Conservation (phyloP, 2,329 filamentous ascomycete species). For the Cladorrhinum sp. region DNA sequence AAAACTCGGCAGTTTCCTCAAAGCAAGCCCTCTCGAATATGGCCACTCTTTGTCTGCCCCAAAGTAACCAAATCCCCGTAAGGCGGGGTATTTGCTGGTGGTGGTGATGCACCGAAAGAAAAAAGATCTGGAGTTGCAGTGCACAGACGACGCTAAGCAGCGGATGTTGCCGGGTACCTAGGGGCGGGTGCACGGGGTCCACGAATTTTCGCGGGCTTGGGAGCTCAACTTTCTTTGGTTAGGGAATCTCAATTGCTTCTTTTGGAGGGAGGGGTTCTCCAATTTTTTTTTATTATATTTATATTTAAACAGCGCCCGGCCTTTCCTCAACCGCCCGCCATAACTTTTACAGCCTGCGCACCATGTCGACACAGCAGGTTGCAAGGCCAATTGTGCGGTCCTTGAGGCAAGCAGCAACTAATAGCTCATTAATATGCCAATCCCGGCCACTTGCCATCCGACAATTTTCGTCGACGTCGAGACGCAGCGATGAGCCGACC, state of each 20-base stretch:
- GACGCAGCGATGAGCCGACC: conserved; percentile 36
- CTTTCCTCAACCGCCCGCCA: neutral
- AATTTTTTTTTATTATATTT: conserved; percentile 4
- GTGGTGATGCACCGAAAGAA: conserved; percentile 10
- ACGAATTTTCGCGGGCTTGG: conserved; percentile 21
- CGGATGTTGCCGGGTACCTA: conserved; percentile 18
- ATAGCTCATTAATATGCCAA: conserved; percentile 30
- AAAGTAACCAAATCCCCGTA: neutral
- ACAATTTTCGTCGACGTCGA: conserved; percentile 36
- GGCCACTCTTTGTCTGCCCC: conserved; percentile 2
- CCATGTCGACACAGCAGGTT: conserved; percentile 60
- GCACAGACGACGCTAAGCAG: conserved; percentile 21
- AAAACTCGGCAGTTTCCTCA: conserved; percentile 12
- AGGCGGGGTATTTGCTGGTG: neutral
- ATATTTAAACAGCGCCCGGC: neutral
- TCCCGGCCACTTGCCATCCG: conserved; percentile 35
- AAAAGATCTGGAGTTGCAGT: conserved; percentile 26
- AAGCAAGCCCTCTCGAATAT: neutral
- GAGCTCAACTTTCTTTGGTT: neutral
- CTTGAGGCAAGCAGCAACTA: conserved; percentile 43
- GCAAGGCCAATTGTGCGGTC: conserved; percentile 55
- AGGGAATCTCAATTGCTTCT: conserved; percentile 3
- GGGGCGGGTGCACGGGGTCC: conserved; percentile 17
- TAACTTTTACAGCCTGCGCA: conserved; percentile 24
- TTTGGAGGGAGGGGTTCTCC: conserved; percentile 4